Percentiles rank a stretch among this genome's conserved stretches.
phyloP scores from a whole-genome alignment of 2,329 filamentous ascomycete species.

The Paraconiothyrium brasiliense region DNA sequence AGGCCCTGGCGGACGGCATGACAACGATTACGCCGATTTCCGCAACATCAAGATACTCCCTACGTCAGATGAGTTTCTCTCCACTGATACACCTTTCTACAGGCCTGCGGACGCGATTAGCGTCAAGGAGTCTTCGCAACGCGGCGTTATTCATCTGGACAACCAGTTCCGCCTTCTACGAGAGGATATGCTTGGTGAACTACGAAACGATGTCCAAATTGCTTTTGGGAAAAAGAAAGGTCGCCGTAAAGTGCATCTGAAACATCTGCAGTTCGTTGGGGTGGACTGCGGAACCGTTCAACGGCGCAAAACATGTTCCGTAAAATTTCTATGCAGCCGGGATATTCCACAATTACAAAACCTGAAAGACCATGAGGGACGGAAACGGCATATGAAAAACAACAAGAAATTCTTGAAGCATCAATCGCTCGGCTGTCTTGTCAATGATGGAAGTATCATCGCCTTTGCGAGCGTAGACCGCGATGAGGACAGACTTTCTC shows the following conservation, averaged over 20 bases:
- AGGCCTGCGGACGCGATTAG: conserved; percentile 62
- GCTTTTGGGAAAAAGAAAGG: conserved; percentile 61
- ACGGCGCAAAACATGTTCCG: conserved; percentile 37
- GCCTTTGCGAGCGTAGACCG: conserved; percentile 69
- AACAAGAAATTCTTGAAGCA: conserved; percentile 66
- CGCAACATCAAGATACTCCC: conserved; percentile 71
- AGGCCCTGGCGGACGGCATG: conserved; percentile 72
- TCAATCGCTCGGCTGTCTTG: conserved; percentile 68
- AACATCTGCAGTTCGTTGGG: conserved; percentile 49
- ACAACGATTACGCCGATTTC: conserved; percentile 74
- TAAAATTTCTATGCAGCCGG: conserved; percentile 54
- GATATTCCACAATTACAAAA: conserved; percentile 59
- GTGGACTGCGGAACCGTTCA: conserved; percentile 51
- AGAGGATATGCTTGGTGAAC: conserved; percentile 74
- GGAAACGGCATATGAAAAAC: conserved; percentile 59
- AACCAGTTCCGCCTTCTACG: conserved; percentile 76
- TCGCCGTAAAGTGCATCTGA: conserved; percentile 52
- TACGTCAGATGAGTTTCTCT: conserved; percentile 71
- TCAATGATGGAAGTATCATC: conserved; percentile 61
- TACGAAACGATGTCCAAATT: conserved; percentile 68
- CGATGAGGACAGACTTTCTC: conserved; percentile 57
- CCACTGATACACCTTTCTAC: conserved; percentile 63
- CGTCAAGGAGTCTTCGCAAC: conserved; percentile 47
- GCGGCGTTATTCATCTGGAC: conserved; percentile 66
- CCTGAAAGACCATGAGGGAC: conserved; percentile 36